A percentile compares a stretch with the other conserved stretches of the same genome.
phyloP scores from a whole-genome alignment of 106 monocot genomes.

The Allium sativum region DNA sequence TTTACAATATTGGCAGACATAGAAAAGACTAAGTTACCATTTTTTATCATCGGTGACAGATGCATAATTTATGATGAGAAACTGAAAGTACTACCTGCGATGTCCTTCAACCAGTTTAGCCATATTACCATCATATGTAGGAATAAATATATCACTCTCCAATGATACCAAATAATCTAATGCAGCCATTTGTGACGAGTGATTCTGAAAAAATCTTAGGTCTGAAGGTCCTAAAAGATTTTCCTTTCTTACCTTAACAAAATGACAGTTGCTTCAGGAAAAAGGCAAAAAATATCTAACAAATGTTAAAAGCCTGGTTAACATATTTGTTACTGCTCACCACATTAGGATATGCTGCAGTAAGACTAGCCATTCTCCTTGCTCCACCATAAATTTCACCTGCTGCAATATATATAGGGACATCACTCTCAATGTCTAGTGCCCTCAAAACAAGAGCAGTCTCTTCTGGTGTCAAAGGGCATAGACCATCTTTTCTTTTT shows the following conservation, averaged over 20 bases:
- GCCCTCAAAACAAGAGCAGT: constrained; percentile 68
- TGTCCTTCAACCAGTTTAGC: constrained; percentile 96
- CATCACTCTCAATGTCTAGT: constrained; percentile 45
- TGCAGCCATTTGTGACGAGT: constrained; percentile 96
- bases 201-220: constrained; percentile 73
- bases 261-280: neutral
- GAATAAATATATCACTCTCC: constrained; percentile 83
- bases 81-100: constrained; percentile 39
- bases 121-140: constrained; percentile 94
- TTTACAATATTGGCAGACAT: neutral
- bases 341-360: constrained; percentile 66
- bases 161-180: constrained; percentile 85
- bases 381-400: constrained; percentile 90
- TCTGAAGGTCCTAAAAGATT: constrained; percentile 68
- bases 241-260: constrained; percentile 71
- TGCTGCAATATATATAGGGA: constrained; percentile 80
- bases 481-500: constrained; percentile 82
- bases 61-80: neutral
- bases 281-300: neutral
- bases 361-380: constrained; percentile 64
- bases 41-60: neutral
- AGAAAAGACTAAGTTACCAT: neutral
- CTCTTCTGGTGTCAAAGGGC: constrained; percentile 96
- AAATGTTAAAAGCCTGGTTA: neutral
- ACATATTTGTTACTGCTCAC: constrained; percentile 19